Percentiles rank a stretch among this genome's conserved stretches.
Evolutionary conservation across 2,329 filamentous ascomycete species (phyloP).

Genomic region (Dactylellina cionopaga): DNA sequence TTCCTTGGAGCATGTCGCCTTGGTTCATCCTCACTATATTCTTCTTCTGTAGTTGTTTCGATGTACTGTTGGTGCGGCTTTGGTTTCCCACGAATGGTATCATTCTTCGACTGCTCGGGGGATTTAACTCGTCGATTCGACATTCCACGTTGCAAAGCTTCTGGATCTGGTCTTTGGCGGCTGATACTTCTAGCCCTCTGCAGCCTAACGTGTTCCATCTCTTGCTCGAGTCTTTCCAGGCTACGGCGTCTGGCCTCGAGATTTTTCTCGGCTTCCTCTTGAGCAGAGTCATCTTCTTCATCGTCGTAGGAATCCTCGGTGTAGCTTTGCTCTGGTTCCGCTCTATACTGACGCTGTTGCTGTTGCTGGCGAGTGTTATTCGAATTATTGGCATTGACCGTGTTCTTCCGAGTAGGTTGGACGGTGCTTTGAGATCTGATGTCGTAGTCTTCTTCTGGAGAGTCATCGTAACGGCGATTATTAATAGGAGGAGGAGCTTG

Average conservation of each 20-base stretch:
- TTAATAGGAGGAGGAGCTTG: not conserved
- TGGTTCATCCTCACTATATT: slow-evolving; percentile 39
- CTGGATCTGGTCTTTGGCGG: slow-evolving; percentile 24
- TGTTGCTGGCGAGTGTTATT: slow-evolving; percentile 13
- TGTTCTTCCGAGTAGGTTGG: slow-evolving; percentile 19
- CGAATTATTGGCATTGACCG: slow-evolving; percentile 12
- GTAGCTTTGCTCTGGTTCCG: slow-evolving; percentile 45
- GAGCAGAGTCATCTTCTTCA: slow-evolving; percentile 39
- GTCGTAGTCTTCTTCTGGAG: slow-evolving; percentile 40
- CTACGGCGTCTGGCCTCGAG: slow-evolving; percentile 44
- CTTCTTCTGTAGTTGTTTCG: slow-evolving; percentile 41
- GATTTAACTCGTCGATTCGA: slow-evolving; percentile 29
- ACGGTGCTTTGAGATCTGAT: slow-evolving; percentile 23
- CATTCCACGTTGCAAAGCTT: slow-evolving; percentile 18
- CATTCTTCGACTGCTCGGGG: slow-evolving; percentile 30
- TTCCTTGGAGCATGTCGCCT: slow-evolving; percentile 18
- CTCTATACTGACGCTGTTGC: slow-evolving; percentile 6
- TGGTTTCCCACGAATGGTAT: slow-evolving; percentile 25
- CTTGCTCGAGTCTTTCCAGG: slow-evolving; percentile 44
- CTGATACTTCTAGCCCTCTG: slow-evolving; percentile 45
- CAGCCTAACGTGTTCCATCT: slow-evolving; percentile 48
- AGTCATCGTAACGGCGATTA: slow-evolving; percentile 35
- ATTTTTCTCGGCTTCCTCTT: slow-evolving; percentile 47
- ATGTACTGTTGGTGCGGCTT: slow-evolving; percentile 16
- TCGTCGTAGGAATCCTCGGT: slow-evolving; percentile 47